phyloP scores from a whole-genome alignment of 345 rosid genomes.

The Pistacia atlantica region DNA sequence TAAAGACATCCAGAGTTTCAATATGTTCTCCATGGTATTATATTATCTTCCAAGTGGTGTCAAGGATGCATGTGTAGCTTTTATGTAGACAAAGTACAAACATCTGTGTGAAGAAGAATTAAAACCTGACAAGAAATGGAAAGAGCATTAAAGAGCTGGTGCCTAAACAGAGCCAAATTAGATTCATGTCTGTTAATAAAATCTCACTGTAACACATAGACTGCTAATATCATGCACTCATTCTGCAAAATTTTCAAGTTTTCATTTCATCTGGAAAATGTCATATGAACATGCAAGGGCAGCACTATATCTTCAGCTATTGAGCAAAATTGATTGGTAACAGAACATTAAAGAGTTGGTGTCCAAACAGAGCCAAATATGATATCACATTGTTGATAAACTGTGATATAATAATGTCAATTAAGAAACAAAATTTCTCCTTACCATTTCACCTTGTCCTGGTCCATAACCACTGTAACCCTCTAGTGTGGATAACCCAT shows the following conservation, averaged over 20 bases:
- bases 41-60: neutral
- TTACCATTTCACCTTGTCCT: slow-evolving; percentile 94
- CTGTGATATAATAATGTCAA: neutral
- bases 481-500: slow-evolving; percentile 71
- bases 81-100: neutral
- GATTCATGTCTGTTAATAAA: too few relatives aligned
- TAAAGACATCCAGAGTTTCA: neutral
- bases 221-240: neutral
- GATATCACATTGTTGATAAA: neutral
- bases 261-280: neutral
- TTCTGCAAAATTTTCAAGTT: neutral
- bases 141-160: neutral
- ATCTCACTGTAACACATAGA: neutral
- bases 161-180: neutral
- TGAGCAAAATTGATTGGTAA: neutral
- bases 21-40: neutral
- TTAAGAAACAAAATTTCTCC: slow-evolving; percentile 14
- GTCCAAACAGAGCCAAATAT: neutral
- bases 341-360: neutral
- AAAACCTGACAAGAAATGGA: neutral
- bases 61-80: neutral
- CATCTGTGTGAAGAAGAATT: neutral
- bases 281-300: neutral
- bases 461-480: slow-evolving; percentile 96
- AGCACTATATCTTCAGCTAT: neutral